Evolutionary conservation across 2,329 filamentous ascomycete genomes (phyloP).

Genomic region (Proliferodiscus dingleyae): DNA sequence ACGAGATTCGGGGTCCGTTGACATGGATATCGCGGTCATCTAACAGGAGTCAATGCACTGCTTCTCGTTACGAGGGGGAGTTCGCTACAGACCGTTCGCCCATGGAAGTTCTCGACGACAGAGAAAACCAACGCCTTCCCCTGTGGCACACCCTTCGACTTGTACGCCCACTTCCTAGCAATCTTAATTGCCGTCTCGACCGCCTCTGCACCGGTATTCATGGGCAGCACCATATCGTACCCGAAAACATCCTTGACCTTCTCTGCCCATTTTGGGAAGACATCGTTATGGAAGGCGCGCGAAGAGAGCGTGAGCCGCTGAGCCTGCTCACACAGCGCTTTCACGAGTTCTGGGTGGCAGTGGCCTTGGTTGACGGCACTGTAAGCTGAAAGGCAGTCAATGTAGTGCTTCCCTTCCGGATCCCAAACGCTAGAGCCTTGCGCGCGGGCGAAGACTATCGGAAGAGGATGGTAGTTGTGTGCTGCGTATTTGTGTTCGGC

Average conservation of each 20-base stretch:
- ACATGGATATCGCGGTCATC: constrained; percentile 93
- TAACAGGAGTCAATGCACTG: constrained; percentile 12
- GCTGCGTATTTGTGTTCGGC: constrained; percentile 81
- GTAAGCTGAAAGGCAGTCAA: constrained; percentile 98
- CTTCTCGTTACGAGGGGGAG: constrained; percentile 10
- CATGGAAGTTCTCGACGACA: constrained; percentile 91
- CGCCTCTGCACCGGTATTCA: constrained; percentile 97
- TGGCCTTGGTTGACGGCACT: constrained; percentile 97
- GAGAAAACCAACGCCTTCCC: constrained; percentile 81
- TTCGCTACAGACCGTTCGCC: constrained; percentile 84
- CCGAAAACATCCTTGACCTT: constrained; percentile 86
- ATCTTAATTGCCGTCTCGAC: constrained; percentile 96
- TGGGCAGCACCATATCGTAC: constrained; percentile 96
- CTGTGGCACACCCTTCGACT: constrained; percentile 83
- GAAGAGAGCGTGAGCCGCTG: constrained; percentile 86
- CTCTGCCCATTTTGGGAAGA: constrained; percentile 92
- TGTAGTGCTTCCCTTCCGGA: constrained; percentile 89
- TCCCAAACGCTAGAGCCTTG: constrained; percentile 91
- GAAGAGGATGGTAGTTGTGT: constrained; percentile 98
- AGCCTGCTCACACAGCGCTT: constrained; percentile 84
- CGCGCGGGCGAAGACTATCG: constrained; percentile 85
- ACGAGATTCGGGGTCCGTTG: constrained; percentile 92
- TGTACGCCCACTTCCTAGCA: constrained; percentile 96
- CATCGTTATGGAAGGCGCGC: constrained; percentile 95
- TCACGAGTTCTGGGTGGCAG: constrained; percentile 93